A percentile compares a stretch with the other conserved stretches of the same genome.
phyloP scores from a whole-genome alignment of 768 basidiomycete species.

The Mycena sanguinolenta region DNA sequence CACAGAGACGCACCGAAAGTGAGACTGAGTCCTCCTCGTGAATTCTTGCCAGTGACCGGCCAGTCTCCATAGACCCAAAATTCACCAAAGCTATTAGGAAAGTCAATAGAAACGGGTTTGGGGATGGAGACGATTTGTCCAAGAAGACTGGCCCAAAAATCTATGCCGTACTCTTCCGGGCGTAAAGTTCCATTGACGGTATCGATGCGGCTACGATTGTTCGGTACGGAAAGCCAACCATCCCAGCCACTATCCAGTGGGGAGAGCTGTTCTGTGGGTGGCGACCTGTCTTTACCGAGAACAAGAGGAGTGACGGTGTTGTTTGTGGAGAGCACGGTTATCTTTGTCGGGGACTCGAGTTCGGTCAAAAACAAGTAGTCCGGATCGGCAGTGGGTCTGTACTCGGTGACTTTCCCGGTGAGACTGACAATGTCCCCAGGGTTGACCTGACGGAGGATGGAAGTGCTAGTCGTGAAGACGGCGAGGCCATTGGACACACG shows the following conservation, averaged over 20 bases:
- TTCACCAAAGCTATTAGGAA: slow-evolving; percentile 66
- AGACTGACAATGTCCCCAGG: slow-evolving; percentile 65
- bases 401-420: slow-evolving; percentile 56
- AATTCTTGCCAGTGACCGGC: slow-evolving; percentile 67
- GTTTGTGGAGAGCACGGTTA: slow-evolving; percentile 58
- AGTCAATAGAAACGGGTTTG: slow-evolving; percentile 60
- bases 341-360: slow-evolving; percentile 57
- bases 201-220: slow-evolving; percentile 63
- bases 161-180: slow-evolving; percentile 67
- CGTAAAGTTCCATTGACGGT: slow-evolving; percentile 60
- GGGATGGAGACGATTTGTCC: slow-evolving; percentile 69
- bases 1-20: slow-evolving; percentile 55
- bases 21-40: slow-evolving; percentile 67
- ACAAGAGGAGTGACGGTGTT: slow-evolving; percentile 63
- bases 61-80: slow-evolving; percentile 75
- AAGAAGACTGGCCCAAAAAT: slow-evolving; percentile 76
- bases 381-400: slow-evolving; percentile 55
- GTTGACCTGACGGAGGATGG: slow-evolving; percentile 52
- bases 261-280: slow-evolving; percentile 63
- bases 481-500: slow-evolving; percentile 66
- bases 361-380: slow-evolving; percentile 67
- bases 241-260: slow-evolving; percentile 65
- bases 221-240: slow-evolving; percentile 69
- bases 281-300: slow-evolving; percentile 65
- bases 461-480: slow-evolving; percentile 59